Base-by-base conservation (phyloP, 495 filamentous ascomycete species). In the Beverwykella pulmonaria region DNA sequence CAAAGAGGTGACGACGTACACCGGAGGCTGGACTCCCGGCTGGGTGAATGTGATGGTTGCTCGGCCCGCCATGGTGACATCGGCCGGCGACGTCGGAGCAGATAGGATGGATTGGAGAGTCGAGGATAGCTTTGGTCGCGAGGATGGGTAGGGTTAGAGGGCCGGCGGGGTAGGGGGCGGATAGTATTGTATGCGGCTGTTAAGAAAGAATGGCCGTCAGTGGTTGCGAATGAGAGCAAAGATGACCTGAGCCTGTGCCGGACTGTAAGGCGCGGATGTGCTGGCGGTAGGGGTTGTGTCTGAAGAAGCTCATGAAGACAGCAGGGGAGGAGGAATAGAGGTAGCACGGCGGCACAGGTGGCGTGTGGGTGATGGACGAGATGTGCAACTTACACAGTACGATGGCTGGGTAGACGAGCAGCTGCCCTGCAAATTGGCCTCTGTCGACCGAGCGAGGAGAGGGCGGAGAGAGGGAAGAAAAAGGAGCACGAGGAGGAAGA, bases 1-100 rank as follows among this genome's bases (percentile, higher is more conserved):
- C 72, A 91, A 86, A 19, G 85, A 84, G 17, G 86, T 88, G 14
- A 85, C 86, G 17, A 92, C 76, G 68, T 80, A 90, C 59, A 92
- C 74, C 6, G 88, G 87, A 36, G 87, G 84, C 49, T 78, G 73
- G 22, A 83, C 80, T 36, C 82, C 85, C 9, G 80, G 77, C 56
- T 83, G 83, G 59, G 79, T 75, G 72, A 86, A 87, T 26, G 79
- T 84, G 70, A 92, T 82, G 54, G 78, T 84, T 20, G 85, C 77
- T 9, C 15, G 32, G 25, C 20, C 15, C 10, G 54, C 22, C 65
- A 72, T 72, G 32, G 5, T 52, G 57, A 29, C 22, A 22, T 48
- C 12, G 15, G 57, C 27, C 4, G 58, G 52, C 2, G 39, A 17
- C 20, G 36, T 48, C 9, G 44, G 60, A n/a, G 26, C 15, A 47